Evolutionary conservation across 2,329 filamentous ascomycete species (phyloP), one percentile per base, ranked within the genome.

Genomic region (Aspergillus ochraceoroseus): DNA sequence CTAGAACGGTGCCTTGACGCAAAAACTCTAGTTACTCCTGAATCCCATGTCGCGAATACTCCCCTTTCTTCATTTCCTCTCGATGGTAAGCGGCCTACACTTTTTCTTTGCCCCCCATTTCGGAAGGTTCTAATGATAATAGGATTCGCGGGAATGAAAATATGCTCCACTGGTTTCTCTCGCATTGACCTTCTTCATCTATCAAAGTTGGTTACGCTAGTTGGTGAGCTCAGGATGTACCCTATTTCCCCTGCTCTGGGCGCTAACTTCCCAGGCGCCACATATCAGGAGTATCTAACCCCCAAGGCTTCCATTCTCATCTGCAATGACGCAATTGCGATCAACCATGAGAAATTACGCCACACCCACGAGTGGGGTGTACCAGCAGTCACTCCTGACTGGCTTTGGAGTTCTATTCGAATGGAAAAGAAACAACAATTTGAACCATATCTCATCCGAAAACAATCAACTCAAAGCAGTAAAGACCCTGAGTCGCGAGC

Each of bases 131-230:
- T 59, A 32, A 65, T 27, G 15, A 28, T 5, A 19, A 13, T 40
- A 58, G 85, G 77, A 1, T 90, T 95, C 54, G 65, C 76, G 7
- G 70, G 67, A n/a, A 66, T 95, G 47, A 76, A 73, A 7, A 76
- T 96, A 40, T 87, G 83, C 61, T 87, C 85, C 1, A 87, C 88
- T 2, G 85, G 83, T 4, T 95, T 96, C 60, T 76, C 76, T 7
- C 85, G 86, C 5, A 82, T 95, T 39, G 87, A 95, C 55, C 74
- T 95, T 7, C 74, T 90, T 50, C 92, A 96, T 62, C 73, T 95
- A 20, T 82, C 84, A 14, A 88, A 87, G 62, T 73, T 83, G 2
- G 74, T 94, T 17, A 74, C 73, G 25, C 75, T 94, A 45, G 74
- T 94, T 45, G 88, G 75, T 75, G 62, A 53, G 66, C 45, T 32